phyloP scores from a whole-genome alignment of 805 yeast species.

The Hanseniaspora guilliermondii region DNA sequence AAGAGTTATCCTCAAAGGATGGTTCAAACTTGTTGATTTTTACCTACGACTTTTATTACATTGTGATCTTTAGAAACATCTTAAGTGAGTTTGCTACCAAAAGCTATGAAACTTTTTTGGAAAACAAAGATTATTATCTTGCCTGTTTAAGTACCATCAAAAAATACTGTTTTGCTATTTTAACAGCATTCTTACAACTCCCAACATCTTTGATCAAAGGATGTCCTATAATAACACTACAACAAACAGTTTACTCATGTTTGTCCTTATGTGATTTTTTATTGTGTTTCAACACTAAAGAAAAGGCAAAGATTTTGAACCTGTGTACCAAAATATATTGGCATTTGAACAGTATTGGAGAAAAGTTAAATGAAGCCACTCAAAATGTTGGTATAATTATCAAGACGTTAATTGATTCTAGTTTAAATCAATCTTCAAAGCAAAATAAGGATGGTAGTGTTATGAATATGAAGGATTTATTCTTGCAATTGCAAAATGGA shows the following conservation, averaged over 20 bases:
- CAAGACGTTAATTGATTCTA: slow-evolving; percentile 37
- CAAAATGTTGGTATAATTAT: slow-evolving; percentile 48
- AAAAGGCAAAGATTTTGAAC: slow-evolving; percentile 32
- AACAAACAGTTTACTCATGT: slow-evolving; percentile 45
- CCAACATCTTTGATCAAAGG: slow-evolving; percentile 40
- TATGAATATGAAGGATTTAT: slow-evolving; percentile 14
- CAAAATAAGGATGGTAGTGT: slow-evolving; percentile 8
- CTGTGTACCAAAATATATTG: slow-evolving; percentile 44
- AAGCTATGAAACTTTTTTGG: slow-evolving; percentile 18
- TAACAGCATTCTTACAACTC: slow-evolving; percentile 34
- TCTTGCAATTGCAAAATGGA: slow-evolving; percentile 16
- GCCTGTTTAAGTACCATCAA: slow-evolving; percentile 33
- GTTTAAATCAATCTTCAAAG: slow-evolving; percentile 23
- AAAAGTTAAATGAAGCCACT: slow-evolving; percentile 45
- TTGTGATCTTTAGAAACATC: slow-evolving; percentile 32
- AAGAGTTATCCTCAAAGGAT: slow-evolving; percentile 35
- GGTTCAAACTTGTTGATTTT: slow-evolving; percentile 37
- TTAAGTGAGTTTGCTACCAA: slow-evolving; percentile 22
- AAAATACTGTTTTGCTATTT: slow-evolving; percentile 34
- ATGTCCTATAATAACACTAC: slow-evolving; percentile 40
- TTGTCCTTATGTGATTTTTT: slow-evolving; percentile 40
- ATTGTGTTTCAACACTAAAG: slow-evolving; percentile 30
- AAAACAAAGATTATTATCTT: slow-evolving; percentile 19
- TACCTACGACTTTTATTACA: slow-evolving; percentile 38
- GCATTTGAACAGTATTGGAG: slow-evolving; percentile 47